Conservation (phyloP, 2,329 filamentous ascomycete genomes). For the Xylogone sp. region DNA sequence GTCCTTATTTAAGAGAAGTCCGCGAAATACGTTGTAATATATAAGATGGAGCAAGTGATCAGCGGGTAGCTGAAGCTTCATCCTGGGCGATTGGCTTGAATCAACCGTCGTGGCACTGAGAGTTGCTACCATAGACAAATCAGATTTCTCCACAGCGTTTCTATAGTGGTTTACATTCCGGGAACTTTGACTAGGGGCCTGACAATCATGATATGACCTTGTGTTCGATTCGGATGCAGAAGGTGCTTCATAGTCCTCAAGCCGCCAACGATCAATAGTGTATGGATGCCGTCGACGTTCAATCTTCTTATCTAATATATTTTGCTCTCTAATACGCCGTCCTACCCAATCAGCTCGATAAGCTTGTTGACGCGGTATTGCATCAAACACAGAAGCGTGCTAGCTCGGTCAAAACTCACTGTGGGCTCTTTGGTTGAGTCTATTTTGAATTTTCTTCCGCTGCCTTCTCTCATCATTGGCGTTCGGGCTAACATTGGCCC, state of each 20-base stretch:
- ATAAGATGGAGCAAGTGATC: conserved; percentile 21
- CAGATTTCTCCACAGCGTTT: background rate
- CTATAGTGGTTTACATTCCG: background rate
- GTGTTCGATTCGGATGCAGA: background rate
- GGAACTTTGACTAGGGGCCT: background rate
- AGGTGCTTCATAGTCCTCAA: background rate
- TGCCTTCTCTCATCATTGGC: background rate
- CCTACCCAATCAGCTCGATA: background rate
- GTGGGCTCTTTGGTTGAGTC: conserved; percentile 2
- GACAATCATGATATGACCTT: background rate
- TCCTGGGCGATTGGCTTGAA: background rate
- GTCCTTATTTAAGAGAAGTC: conserved; percentile 14
- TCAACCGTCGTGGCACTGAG: too few species aligned
- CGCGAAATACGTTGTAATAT: conserved; percentile 18
- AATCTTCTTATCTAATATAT: background rate
- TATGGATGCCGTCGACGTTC: background rate
- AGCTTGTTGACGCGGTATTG: background rate
- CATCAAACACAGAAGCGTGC: background rate
- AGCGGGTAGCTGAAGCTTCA: background rate
- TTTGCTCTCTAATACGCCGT: background rate
- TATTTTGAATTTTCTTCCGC: conserved; percentile 3
- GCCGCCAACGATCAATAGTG: background rate
- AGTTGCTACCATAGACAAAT: background rate
- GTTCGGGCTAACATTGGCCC: background rate
- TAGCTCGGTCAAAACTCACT: background rate